Base-by-base conservation (phyloP, 1,284 basidiomycete genomes). In the Puccinia triticina region DNA sequence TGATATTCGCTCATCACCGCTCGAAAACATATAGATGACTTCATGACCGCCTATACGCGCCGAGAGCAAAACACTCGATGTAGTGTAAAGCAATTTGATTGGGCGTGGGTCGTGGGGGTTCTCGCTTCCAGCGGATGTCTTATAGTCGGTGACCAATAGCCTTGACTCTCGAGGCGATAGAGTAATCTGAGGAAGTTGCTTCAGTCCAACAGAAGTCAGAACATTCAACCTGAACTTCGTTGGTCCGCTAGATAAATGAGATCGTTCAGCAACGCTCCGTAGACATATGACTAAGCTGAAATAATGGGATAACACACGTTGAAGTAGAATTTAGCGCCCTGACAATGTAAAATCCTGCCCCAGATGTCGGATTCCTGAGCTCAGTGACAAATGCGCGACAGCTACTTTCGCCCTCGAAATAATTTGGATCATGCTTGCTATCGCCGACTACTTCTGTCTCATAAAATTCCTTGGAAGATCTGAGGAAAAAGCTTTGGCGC, bases 401-500 rank as follows among this genome's bases (percentile, higher is more conserved):
- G 46, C 88, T 89, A 55, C 90, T 89, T 84, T 93, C 90, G 21
- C 37, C 37, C 11, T 48, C 32, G 34, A 82, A 43, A 57, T 61
- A 82, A 67, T 48, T 29, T 18, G 61, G 34, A 32, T 66, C 59
- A 7, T 18, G 32, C 26, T 66, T 64, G 34, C 57, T 64, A 50
- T 72, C 34, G 0, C 91, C 91, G 32, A 93, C 88, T 89, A 91
- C 90, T 83, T 93, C 90, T 0, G 93, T 93, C 87, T 93, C 92
- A 86, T 91, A 90, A 85, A 94, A 92, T 53, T 91, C 90, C 0
- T 91, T 91, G 7, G 92, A 91, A 84, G 91, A 92, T 57, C 92
- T 91, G 43, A 93, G 86, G 88, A 94, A 94, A 1, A 93, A 85
- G 16, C 90, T 91, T 85, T 94, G 91, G 29, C 90, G 89, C 86